Evolutionary conservation across 2,329 filamentous ascomycete genomes (phyloP).

Genomic region (Pestalotiopsis sp.): DNA sequence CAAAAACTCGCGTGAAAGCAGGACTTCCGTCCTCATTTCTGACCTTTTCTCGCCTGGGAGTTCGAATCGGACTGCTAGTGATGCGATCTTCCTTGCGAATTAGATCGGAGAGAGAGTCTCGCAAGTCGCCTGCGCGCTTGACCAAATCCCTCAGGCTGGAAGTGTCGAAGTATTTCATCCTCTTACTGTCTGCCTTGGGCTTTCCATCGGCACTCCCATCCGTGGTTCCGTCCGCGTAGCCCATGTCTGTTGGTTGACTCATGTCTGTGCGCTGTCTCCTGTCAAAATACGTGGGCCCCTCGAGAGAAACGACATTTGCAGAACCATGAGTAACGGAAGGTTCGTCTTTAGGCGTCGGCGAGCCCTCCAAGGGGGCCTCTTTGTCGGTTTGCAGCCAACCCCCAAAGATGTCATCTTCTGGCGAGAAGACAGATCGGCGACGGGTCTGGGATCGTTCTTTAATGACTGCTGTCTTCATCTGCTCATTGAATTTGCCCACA

Average conservation of each 20-base stretch:
- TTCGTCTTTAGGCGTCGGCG: conserved; percentile 44
- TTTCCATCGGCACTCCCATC: conserved; percentile 31
- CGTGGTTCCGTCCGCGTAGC: conserved; percentile 27
- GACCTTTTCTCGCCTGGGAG: conserved; percentile 47
- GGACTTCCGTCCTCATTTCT: conserved; percentile 58
- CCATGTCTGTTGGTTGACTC: conserved; percentile 42
- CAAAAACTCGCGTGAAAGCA: conserved; percentile 69
- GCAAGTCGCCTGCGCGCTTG: conserved; percentile 61
- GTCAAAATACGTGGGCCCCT: conserved; percentile 64
- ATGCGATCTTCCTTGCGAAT: conserved; percentile 62
- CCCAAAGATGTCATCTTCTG: conserved; percentile 69
- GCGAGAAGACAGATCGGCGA: conserved; percentile 64
- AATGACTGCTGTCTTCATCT: conserved; percentile 50
- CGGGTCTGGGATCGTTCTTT: conserved; percentile 55
- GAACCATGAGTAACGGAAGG: conserved; percentile 36
- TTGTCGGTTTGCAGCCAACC: conserved; percentile 48
- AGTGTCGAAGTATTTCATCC: conserved; percentile 66
- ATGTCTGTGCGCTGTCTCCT: conserved; percentile 46
- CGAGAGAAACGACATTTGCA: conserved; percentile 59
- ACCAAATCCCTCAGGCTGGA: conserved; percentile 70
- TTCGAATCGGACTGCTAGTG: conserved; percentile 57
- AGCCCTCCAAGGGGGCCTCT: conserved; percentile 33
- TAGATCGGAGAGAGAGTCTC: conserved; percentile 61
- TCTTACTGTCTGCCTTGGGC: conserved; percentile 42
- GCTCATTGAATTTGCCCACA: conserved; percentile 38